Percentiles rank a stretch among this genome's conserved stretches.
Conservation (phyloP, 2,329 filamentous ascomycete genomes). For the Xylariaceae sp. region DNA sequence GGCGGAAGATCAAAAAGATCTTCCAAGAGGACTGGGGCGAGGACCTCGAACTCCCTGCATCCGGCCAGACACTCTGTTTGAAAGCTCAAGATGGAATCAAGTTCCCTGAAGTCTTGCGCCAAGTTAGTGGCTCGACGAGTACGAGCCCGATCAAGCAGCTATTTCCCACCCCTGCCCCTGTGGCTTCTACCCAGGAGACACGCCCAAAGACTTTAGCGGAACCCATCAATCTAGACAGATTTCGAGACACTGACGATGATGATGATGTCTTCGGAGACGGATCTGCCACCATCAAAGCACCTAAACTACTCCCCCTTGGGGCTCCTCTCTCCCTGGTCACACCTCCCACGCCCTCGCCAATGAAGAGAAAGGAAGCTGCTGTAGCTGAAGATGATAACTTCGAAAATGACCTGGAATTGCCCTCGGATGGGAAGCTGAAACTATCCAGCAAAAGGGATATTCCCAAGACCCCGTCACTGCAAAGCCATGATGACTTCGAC, state of each 20-base stretch:
- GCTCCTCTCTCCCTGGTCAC: constrained; percentile 38
- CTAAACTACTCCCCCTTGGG: constrained; percentile 34
- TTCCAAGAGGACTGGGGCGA: constrained; percentile 77
- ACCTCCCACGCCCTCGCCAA: constrained; percentile 48
- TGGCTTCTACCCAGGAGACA: constrained; percentile 24
- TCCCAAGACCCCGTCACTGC: constrained; percentile 53
- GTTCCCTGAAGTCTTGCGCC: constrained; percentile 62
- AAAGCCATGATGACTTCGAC: constrained; percentile 69
- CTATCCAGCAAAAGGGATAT: constrained; percentile 55
- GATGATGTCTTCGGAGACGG: constrained; percentile 58
- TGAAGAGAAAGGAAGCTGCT: constrained; percentile 41
- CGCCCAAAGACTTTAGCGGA: constrained; percentile 30
- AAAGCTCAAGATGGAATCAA: constrained; percentile 52
- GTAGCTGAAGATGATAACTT: constrained; percentile 54
- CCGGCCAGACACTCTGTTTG: constrained; percentile 53
- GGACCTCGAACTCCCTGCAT: constrained; percentile 62
- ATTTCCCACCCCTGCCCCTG: constrained; percentile 14
- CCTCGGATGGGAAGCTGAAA: constrained; percentile 56
- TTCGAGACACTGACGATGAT: constrained; percentile 53
- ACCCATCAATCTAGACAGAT: constrained; percentile 54
- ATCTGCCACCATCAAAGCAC: constrained; percentile 59
- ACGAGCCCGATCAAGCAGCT: constrained; percentile 42
- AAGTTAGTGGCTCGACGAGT: constrained; percentile 53
- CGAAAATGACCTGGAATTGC: constrained; percentile 65
- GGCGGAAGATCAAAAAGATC: constrained; percentile 62